phyloP scores from a whole-genome alignment of 2,329 filamentous ascomycete species.

The Colletotrichum spaethianum region DNA sequence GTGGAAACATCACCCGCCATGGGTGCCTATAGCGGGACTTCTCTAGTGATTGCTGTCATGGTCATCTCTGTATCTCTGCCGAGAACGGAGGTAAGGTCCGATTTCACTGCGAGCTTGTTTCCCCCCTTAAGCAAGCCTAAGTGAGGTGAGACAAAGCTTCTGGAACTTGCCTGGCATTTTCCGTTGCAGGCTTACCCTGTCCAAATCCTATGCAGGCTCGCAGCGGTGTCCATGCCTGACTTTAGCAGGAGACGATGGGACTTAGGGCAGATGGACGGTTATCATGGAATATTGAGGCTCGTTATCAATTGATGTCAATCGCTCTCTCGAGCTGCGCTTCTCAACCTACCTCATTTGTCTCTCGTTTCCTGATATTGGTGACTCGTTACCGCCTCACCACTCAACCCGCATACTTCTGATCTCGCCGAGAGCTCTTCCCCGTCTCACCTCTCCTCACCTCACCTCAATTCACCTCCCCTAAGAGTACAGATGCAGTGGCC shows the following conservation, averaged over 20 bases:
- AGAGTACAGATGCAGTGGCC: background rate
- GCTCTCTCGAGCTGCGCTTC: background rate
- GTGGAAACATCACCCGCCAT: background rate
- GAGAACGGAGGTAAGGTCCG: background rate
- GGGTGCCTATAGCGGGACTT: no score
- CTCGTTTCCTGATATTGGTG: no score
- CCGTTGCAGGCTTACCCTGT: background rate
- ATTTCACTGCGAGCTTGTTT: background rate
- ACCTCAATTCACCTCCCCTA: background rate
- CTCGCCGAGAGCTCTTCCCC: background rate
- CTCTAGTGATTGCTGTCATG: background rate
- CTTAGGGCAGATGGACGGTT: background rate
- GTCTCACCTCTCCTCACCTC: background rate
- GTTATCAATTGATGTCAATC: background rate
- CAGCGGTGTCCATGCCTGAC: background rate
- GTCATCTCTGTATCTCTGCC: background rate
- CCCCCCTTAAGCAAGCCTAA: background rate
- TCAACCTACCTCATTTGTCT: background rate
- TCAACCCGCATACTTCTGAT: background rate
- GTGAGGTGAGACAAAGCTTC: background rate
- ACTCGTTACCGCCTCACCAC: background rate
- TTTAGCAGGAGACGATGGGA: background rate
- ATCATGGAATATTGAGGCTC: background rate
- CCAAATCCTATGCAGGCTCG: background rate
- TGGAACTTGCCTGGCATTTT: constrained; percentile 2